A percentile compares a stretch with the other conserved stretches of the same genome.
Conservation (phyloP, 768 basidiomycete genomes). For the Phallus indusiatus region DNA sequence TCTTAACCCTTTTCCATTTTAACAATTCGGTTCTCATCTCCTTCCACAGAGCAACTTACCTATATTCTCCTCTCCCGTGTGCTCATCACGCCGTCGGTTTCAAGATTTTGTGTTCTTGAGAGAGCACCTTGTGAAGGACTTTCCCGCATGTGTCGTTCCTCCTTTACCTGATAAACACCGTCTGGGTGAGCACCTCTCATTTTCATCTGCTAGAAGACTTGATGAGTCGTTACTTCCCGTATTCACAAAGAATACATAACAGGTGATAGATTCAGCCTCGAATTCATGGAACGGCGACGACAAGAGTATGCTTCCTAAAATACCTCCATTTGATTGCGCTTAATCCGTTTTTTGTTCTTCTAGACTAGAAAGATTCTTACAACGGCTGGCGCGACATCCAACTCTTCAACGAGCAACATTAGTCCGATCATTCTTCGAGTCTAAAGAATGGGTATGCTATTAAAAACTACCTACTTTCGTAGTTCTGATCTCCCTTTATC, state of each 20-base stretch:
- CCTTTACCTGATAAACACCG: slow-evolving; percentile 95
- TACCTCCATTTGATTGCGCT: slow-evolving; percentile 3
- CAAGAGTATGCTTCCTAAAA: slow-evolving; percentile 51
- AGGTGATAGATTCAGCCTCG: slow-evolving; percentile 92
- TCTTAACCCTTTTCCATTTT: slow-evolving; percentile 2
- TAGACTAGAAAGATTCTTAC: slow-evolving; percentile 87
- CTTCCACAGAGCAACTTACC: slow-evolving; percentile 73
- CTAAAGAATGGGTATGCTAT: slow-evolving; percentile 88
- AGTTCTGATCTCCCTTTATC: not conserved
- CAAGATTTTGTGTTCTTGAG: slow-evolving; percentile 95
- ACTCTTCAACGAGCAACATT: slow-evolving; percentile 87
- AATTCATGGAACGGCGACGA: slow-evolving; percentile 92
- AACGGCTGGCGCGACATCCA: slow-evolving; percentile 87
- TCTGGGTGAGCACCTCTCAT: slow-evolving; percentile 51
- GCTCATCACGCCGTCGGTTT: slow-evolving; percentile 79
- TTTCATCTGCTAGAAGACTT: not conserved
- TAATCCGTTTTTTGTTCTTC: slow-evolving; percentile 1
- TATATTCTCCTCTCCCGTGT: slow-evolving; percentile 68
- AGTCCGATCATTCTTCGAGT: slow-evolving; percentile 90
- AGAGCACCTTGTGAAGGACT: slow-evolving; percentile 81
- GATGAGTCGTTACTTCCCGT: not conserved
- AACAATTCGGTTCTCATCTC: slow-evolving; percentile 7
- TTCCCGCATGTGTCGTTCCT: slow-evolving; percentile 97
- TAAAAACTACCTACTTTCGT: not conserved
- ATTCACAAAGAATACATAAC: slow-evolving; percentile 78